Evolutionary conservation across 1,284 basidiomycete species (phyloP).

Genomic region (Blastosporella zonata): DNA sequence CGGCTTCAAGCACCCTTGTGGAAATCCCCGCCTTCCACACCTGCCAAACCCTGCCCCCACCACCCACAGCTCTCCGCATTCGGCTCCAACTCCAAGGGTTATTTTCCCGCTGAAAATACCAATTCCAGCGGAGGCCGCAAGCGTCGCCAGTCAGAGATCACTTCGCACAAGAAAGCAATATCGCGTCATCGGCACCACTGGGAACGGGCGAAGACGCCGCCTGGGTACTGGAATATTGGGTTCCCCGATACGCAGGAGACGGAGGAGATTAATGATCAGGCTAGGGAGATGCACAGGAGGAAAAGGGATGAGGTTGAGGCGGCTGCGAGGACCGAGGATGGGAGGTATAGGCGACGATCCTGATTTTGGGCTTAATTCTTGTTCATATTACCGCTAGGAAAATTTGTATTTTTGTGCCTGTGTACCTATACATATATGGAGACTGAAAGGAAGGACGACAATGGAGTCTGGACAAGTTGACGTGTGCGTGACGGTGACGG

Average conservation of each 20-base stretch:
- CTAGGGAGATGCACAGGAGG: conserved; percentile 65
- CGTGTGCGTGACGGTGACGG: conserved; percentile 1
- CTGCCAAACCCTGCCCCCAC: conserved; percentile 25
- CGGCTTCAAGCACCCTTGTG: conserved; percentile 67
- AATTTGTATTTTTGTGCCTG: background rate
- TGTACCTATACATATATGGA: background rate
- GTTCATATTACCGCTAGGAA: background rate
- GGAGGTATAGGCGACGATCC: conserved; percentile 33
- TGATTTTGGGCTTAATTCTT: background rate
- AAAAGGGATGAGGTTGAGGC: conserved; percentile 55
- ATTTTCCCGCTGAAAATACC: background rate
- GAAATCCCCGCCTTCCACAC: conserved; percentile 52
- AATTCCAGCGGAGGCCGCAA: background rate
- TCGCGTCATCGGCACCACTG: conserved; percentile 79
- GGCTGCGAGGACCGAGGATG: conserved; percentile 51
- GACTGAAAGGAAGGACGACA: background rate
- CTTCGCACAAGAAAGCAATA: conserved; percentile 67
- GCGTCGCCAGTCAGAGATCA: conserved; percentile 32
- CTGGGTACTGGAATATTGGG: conserved; percentile 84
- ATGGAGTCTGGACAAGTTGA: background rate
- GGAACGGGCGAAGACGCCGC: conserved; percentile 73
- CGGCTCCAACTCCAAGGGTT: conserved; percentile 9
- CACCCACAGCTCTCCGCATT: conserved; percentile 11
- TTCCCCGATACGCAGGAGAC: conserved; percentile 86
- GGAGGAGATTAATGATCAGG: conserved; percentile 67